These are phyloP conservation scores for Picochlorum sp. DNA, from an alignment of 139 green algal genomes.

Conservation along the genomic window DNA sequence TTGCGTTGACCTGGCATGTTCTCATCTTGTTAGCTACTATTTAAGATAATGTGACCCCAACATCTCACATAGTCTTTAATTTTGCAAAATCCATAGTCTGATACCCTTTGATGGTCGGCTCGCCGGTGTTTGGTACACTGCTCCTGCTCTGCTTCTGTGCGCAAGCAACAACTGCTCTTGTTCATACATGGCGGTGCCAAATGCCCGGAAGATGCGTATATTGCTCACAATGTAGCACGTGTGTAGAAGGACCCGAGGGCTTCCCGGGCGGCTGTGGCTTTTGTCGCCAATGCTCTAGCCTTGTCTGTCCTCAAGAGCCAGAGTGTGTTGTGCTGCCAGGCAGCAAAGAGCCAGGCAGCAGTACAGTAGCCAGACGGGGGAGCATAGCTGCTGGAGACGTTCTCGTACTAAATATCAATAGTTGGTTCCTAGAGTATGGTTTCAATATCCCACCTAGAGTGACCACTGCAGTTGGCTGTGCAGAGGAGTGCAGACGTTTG, in stretches of 20 bases:
- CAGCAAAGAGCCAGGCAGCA: too few relatives aligned
- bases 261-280: conserved; percentile 1
- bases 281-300: background rate
- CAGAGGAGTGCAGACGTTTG: background rate
- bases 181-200: conserved; percentile 3
- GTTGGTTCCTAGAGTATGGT: background rate
- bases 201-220: background rate
- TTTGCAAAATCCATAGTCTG: too few relatives aligned
- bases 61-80: too few relatives aligned
- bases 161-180: background rate
- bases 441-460: background rate
- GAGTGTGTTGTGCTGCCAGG: background rate
- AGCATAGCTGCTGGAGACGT: background rate
- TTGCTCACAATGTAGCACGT: background rate
- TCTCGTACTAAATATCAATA: background rate
- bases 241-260: conserved; percentile 1
- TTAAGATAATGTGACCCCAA: too few relatives aligned
- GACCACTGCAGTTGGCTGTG: background rate
- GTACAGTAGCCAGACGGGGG: too few relatives aligned
- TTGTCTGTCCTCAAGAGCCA: background rate
- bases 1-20: too few relatives aligned
- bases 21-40: too few relatives aligned
- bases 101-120: too few relatives aligned
- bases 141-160: background rate
- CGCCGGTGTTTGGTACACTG: too few relatives aligned